Percentiles rank a stretch among this genome's conserved stretches.
These are phyloP conservation scores for Astragalus membranaceus DNA, from an alignment of 306 rosid genomes.

Conservation along the genomic window DNA sequence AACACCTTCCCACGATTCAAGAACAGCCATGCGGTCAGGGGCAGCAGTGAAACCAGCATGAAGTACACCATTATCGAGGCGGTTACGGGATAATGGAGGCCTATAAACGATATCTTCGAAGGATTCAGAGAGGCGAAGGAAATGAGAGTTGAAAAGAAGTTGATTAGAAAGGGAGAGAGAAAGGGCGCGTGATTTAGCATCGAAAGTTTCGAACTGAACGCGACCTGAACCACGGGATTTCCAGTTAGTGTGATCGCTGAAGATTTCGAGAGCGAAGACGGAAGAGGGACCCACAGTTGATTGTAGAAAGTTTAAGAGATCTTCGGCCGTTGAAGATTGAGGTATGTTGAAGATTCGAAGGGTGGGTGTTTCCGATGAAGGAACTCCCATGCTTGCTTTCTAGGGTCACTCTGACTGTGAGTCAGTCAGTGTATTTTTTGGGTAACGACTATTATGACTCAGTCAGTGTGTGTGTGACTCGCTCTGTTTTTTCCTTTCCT, in stretches of 20 bases:
- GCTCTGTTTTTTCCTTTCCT: too few species aligned
- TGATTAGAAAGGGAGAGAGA: constrained; percentile 27
- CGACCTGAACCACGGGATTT: constrained; percentile 76
- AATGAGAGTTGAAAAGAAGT: constrained; percentile 43
- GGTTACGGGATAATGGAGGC: constrained; percentile 34
- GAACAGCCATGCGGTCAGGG: constrained; percentile 32
- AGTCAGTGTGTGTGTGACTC: background rate
- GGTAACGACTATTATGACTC: background rate
- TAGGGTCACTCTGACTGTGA: background rate
- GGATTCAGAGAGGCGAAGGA: constrained; percentile 41
- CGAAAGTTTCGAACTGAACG: constrained; percentile 60
- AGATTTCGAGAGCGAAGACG: constrained; percentile 73
- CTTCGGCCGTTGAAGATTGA: constrained; percentile 44
- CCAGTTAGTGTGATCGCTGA: constrained; percentile 63
- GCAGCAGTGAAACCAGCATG: constrained; percentile 47
- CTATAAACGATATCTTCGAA: constrained; percentile 51
- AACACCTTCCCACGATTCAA: constrained; percentile 62
- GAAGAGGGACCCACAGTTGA: constrained; percentile 46
- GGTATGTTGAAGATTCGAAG: constrained; percentile 58
- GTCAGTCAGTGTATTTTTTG: background rate
- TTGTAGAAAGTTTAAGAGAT: constrained; percentile 50
- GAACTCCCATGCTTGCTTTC: constrained; percentile 16
- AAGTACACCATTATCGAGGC: constrained; percentile 36
- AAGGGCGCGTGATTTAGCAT: constrained; percentile 31
- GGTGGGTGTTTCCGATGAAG: constrained; percentile 31